These are phyloP conservation scores for Fusarium pseudocircinatum DNA, from an alignment of 2,329 filamentous ascomycete species.

Conservation along the genomic window DNA sequence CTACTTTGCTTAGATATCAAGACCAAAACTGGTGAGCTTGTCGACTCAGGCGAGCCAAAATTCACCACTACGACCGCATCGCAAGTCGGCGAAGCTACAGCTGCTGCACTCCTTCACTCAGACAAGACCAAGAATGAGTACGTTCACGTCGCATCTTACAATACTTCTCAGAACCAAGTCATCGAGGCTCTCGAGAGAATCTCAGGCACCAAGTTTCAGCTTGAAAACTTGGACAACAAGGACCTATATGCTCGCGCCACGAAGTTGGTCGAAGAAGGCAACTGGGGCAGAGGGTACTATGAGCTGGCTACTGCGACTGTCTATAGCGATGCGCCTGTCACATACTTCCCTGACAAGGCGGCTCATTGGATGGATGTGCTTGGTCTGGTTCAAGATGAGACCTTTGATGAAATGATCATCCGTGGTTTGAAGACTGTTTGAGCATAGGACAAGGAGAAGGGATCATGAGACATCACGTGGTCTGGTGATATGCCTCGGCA, in stretches of 20 bases:
- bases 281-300: slow-evolving; percentile 7
- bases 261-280: neutral
- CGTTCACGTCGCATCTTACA: neutral
- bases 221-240: neutral
- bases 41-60: neutral
- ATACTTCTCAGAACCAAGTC: neutral
- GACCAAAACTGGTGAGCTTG: neutral
- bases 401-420: slow-evolving; percentile 9
- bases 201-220: neutral
- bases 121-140: neutral
- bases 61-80: slow-evolving; percentile 6
- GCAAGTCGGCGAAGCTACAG: slow-evolving; percentile 9
- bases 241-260: neutral
- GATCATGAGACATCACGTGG: neutral
- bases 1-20: neutral
- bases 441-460: neutral
- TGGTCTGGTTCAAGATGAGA: neutral
- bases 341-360: slow-evolving; percentile 3
- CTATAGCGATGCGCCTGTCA: neutral
- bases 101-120: neutral
- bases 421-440: neutral
- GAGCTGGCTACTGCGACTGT: neutral
- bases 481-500: neutral
- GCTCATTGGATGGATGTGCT: neutral
- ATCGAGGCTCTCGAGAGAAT: neutral